phyloP scores from a whole-genome alignment of 2,329 filamentous ascomycete species.

The Hymenoscyphus fructigenus region DNA sequence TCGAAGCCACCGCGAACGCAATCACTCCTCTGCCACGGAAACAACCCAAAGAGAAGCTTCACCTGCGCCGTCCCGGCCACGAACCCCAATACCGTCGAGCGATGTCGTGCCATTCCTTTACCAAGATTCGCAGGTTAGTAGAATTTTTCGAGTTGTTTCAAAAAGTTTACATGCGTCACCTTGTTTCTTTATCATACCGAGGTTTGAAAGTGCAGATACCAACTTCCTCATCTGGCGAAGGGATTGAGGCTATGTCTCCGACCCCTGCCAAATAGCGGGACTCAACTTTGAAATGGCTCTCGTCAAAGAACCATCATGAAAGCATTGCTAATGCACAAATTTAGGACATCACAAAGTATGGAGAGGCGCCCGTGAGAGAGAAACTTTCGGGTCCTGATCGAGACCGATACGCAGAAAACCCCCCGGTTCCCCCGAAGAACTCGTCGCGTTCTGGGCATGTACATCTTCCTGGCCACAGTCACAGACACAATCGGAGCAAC shows the following conservation, averaged over 20 bases:
- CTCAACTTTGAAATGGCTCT: neutral
- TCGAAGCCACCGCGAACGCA: slow-evolving; percentile 66
- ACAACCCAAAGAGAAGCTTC: slow-evolving; percentile 64
- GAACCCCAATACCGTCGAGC: slow-evolving; percentile 82
- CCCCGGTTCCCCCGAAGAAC: slow-evolving; percentile 54
- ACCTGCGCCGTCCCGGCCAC: slow-evolving; percentile 72
- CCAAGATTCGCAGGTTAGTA: slow-evolving; percentile 75
- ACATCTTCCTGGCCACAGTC: slow-evolving; percentile 63
- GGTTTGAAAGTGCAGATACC: slow-evolving; percentile 3
- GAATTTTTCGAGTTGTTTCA: slow-evolving; percentile 5
- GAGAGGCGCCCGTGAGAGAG: slow-evolving; percentile 73
- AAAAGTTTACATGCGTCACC: neutral
- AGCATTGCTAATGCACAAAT: slow-evolving; percentile 15
- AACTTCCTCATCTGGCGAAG: slow-evolving; percentile 12
- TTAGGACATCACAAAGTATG: slow-evolving; percentile 73
- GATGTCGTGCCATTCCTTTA: slow-evolving; percentile 98
- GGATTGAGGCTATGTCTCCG: slow-evolving; percentile 12
- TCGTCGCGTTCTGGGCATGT: slow-evolving; percentile 62
- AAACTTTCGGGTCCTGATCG: slow-evolving; percentile 68
- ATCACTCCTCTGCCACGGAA: slow-evolving; percentile 76
- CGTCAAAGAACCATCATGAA: neutral
- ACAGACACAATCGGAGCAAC: slow-evolving; percentile 69
- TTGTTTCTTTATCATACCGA: slow-evolving; percentile 9
- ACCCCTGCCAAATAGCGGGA: slow-evolving; percentile 12
- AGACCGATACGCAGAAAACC: slow-evolving; percentile 58